Evolutionary conservation across 2,329 filamentous ascomycete genomes (phyloP).

Genomic region (Aspergillus oerlinghausenensis): DNA sequence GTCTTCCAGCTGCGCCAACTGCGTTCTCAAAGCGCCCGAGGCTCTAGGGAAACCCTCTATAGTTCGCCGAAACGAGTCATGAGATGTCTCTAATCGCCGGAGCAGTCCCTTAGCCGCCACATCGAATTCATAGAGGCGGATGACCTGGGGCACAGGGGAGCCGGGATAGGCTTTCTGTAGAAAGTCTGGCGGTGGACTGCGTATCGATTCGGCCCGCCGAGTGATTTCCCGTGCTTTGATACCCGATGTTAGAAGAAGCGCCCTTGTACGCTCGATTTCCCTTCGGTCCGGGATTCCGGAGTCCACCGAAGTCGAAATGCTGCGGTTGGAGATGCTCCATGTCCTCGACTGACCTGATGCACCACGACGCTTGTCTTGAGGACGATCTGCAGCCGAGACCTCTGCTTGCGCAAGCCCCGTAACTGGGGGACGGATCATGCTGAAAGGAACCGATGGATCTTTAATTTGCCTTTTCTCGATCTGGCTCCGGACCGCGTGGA

Average conservation of each 20-base stretch:
- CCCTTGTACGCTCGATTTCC: conserved; percentile 75
- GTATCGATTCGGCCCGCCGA: conserved; percentile 55
- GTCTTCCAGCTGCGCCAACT: conserved; percentile 42
- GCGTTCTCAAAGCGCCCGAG: conserved; percentile 41
- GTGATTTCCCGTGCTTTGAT: conserved; percentile 82
- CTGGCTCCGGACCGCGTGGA: conserved; percentile 19
- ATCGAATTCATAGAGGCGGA: conserved; percentile 49
- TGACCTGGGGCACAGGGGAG: conserved; percentile 37
- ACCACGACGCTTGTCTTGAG: conserved; percentile 30
- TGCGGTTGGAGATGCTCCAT: conserved; percentile 56
- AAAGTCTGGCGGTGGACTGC: conserved; percentile 33
- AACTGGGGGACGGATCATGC: conserved; percentile 37
- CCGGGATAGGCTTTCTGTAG: conserved; percentile 26
- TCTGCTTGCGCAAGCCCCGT: conserved; percentile 43
- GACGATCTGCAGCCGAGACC: conserved; percentile 22
- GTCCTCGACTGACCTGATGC: conserved; percentile 43
- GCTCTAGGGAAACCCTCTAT: conserved; percentile 45
- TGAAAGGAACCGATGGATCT: conserved; percentile 25
- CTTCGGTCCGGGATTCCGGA: conserved; percentile 51
- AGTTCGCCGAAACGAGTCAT: conserved; percentile 40
- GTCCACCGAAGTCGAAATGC: conserved; percentile 33
- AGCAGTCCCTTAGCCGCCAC: conserved; percentile 51
- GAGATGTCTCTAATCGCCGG: conserved; percentile 43
- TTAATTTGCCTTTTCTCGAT: conserved; percentile 23
- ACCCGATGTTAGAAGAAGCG: conserved; percentile 76